Base-by-base conservation (phyloP, 2,329 filamentous ascomycete genomes). In the Phyllachora maydis region DNA sequence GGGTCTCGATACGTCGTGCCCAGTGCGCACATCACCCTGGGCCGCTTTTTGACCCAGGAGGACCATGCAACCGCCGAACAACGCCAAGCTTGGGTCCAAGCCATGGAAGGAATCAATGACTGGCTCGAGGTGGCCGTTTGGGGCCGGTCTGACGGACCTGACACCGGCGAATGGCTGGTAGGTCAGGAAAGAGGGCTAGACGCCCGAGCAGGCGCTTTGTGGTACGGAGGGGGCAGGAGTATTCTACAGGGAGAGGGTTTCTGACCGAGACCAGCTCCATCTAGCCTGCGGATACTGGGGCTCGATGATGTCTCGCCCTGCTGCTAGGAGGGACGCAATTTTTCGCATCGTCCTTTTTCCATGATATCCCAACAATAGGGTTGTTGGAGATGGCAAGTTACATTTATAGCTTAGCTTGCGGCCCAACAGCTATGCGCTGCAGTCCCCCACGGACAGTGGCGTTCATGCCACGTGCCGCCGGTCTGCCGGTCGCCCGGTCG, bases 1-100 rank as follows among this genome's bases (percentile, higher is more conserved):
- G 72, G 59, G 12, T 78, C 76, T 24, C 60, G 85, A 27, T 95
- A 93, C 42, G 70, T 83, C 13, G 79, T 91, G 3, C 83, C 83
- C 2, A 85, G 76, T 22, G 81, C 79, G 10, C 85, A 95, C 50
- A 63, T 93, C 39, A 93, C 85, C 0, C 63, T 95, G 27, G 83
- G 65, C 1, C 59, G 85, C 4, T 93, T 88, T 42, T 59, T 92
- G 20, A 60, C 57, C 7, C 59, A 67, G 19, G 51, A 57, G 8
- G 78, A 83, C 32, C 65, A 71, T 36, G 55, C 59, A 18, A 59
- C 58, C 6, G 52, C 54, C 1, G 54, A 54, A 28, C 65, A 64
- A 42, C 60, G 82, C 34, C 44, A 52, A 35, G 46, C 37, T n/a
- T 72, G 83, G 56, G 56, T 91, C 9, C 46, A 57, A 9, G 59